phyloP scores from a whole-genome alignment of 2,329 filamentous ascomycete species.

The Cladosporium sphaerospermum region DNA sequence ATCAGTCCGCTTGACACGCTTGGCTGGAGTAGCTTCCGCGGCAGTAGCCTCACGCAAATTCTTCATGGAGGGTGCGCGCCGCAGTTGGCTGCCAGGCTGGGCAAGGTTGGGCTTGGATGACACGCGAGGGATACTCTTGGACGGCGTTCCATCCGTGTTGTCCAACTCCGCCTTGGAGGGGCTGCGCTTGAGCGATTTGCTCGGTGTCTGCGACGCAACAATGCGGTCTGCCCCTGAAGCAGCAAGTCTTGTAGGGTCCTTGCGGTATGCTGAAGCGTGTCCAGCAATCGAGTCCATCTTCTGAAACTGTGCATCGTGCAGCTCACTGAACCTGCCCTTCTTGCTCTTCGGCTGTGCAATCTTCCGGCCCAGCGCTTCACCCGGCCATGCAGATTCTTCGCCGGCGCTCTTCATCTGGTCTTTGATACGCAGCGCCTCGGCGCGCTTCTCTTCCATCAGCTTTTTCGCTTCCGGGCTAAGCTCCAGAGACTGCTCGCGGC shows the following conservation, averaged over 20 bases:
- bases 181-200: conserved; percentile 47
- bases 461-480: conserved; percentile 57
- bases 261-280: conserved; percentile 73
- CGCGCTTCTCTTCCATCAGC: conserved; percentile 61
- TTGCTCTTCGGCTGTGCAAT: conserved; percentile 77
- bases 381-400: conserved; percentile 42
- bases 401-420: conserved; percentile 58
- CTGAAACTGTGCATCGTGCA: conserved; percentile 82
- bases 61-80: conserved; percentile 19
- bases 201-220: conserved; percentile 31
- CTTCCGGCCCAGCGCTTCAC: conserved; percentile 51
- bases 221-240: conserved; percentile 31
- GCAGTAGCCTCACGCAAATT: conserved; percentile 18
- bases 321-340: conserved; percentile 71
- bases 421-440: conserved; percentile 66
- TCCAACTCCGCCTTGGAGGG: conserved; percentile 59
- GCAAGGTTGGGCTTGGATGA: conserved; percentile 19
- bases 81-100: conserved; percentile 23
- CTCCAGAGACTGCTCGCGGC: conserved; percentile 47
- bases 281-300: conserved; percentile 96
- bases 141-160: conserved; percentile 38
- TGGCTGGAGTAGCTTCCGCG: conserved; percentile 46
- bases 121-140: conserved; percentile 18
- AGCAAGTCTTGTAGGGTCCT: conserved; percentile 31
- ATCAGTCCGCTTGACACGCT: conserved; percentile 57